phyloP scores from a whole-genome alignment of 331 rosid genomes.

The Malus hybrid region DNA sequence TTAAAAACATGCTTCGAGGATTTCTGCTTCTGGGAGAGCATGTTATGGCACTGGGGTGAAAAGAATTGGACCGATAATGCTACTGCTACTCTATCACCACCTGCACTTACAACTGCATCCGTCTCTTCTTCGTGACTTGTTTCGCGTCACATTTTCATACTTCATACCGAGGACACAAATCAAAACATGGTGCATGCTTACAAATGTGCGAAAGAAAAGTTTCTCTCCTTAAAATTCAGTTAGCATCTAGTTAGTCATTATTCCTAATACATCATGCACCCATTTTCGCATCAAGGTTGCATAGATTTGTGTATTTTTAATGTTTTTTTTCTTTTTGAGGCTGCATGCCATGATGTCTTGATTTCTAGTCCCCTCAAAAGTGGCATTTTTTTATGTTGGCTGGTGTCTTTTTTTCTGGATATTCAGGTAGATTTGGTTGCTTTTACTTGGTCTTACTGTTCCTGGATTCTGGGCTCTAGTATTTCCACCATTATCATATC shows the following conservation, averaged over 20 bases:
- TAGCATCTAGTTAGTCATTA: neutral
- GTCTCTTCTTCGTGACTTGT: constrained; percentile 24
- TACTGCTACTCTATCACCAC: constrained; percentile 32
- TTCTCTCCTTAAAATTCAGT: neutral
- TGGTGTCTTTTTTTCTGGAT: neutral
- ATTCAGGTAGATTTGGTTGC: neutral
- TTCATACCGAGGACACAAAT: neutral
- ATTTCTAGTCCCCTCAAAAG: no score
- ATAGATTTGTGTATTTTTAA: neutral
- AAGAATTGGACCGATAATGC: constrained; percentile 84
- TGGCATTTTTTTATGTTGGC: neutral
- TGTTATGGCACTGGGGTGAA: constrained; percentile 93
- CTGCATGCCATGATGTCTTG: neutral
- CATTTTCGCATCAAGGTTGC: neutral
- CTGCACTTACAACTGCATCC: constrained; percentile 25
- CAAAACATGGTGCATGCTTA: neutral
- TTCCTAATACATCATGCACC: neutral
- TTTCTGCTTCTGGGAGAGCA: constrained; percentile 89
- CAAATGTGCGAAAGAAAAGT: neutral
- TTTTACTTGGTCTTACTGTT: neutral
- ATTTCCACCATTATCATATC: neutral
- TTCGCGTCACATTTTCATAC: neutral
- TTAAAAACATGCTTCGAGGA: constrained; percentile 65
- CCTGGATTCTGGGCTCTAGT: neutral
- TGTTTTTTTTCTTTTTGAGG: neutral